These are phyloP conservation scores for Phytophthora quininea DNA, from an alignment of 352 stramenopile genomes.

Conservation along the genomic window DNA sequence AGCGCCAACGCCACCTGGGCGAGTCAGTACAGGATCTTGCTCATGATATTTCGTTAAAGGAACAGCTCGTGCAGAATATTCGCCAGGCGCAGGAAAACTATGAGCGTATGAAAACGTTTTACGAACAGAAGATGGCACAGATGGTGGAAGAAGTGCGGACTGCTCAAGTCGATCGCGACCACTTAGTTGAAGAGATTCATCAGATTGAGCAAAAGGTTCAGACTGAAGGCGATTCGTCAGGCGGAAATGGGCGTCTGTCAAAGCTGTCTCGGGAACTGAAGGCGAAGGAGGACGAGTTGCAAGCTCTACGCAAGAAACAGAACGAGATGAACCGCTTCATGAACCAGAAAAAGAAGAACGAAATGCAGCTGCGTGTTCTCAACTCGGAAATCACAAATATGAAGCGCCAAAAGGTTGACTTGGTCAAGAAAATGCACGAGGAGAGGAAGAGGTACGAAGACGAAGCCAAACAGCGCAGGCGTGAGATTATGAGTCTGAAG, in stretches of 20 bases:
- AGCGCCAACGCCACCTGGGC: slow-evolving; percentile 77
- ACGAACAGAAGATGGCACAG: slow-evolving; percentile 84
- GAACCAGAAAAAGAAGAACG: slow-evolving; percentile 87
- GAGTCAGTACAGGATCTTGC: slow-evolving; percentile 81
- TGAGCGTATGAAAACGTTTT: slow-evolving; percentile 82
- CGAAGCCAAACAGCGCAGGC: slow-evolving; percentile 75
- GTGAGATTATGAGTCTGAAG: slow-evolving; percentile 85
- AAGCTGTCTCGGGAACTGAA: slow-evolving; percentile 82
- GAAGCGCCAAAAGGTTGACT: slow-evolving; percentile 90
- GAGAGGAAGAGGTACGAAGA: slow-evolving; percentile 87
- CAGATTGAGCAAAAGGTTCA: slow-evolving; percentile 70
- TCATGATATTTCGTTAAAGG: slow-evolving; percentile 87
- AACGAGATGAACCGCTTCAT: slow-evolving; percentile 85
- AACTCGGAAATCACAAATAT: slow-evolving; percentile 86
- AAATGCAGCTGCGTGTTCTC: slow-evolving; percentile 82
- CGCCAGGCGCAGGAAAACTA: slow-evolving; percentile 83
- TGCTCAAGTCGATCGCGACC: slow-evolving; percentile 73
- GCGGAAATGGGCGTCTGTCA: slow-evolving; percentile 55
- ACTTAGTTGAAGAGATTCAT: slow-evolving; percentile 79
- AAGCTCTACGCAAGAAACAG: slow-evolving; percentile 78
- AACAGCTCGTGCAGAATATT: slow-evolving; percentile 85
- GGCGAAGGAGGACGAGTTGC: slow-evolving; percentile 78
- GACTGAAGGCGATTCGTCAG: slow-evolving; percentile 56
- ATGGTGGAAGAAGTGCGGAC: slow-evolving; percentile 79
- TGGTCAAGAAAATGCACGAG: slow-evolving; percentile 88